These are phyloP conservation scores for Epithemia pelagica DNA, from an alignment of 108 stramenopile genomes.

Conservation along the genomic window DNA sequence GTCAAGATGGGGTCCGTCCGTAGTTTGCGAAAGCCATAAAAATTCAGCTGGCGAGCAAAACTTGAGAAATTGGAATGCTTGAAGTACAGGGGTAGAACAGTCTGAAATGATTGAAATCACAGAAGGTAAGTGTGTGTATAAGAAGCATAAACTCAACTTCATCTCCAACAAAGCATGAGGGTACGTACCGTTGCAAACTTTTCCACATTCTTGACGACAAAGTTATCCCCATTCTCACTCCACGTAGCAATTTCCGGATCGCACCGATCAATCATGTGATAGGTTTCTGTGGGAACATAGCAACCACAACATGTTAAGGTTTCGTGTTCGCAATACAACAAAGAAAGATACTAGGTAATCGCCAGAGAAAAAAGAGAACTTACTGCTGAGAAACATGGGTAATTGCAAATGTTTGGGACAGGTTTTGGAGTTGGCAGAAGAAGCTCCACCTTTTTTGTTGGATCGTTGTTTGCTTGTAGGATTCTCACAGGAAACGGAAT, in stretches of 20 bases:
- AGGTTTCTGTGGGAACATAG: constrained; percentile 38
- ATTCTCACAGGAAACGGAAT: not conserved
- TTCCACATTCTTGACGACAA: constrained; percentile 65
- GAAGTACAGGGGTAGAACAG: constrained; percentile 62
- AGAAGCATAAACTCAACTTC: not conserved
- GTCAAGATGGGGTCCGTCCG: constrained; percentile 60
- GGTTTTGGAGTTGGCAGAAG: constrained; percentile 12
- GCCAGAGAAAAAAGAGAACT: constrained; percentile 23
- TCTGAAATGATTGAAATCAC: constrained; percentile 8
- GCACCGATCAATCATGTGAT: constrained; percentile 71
- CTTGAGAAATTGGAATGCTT: constrained; percentile 72
- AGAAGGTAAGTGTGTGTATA: not conserved
- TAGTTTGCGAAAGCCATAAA: constrained; percentile 69
- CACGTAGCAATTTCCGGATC: constrained; percentile 54
- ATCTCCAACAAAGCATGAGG: not conserved
- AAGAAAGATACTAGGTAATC: constrained; percentile 1
- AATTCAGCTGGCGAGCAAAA: constrained; percentile 71
- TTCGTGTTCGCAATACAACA: not conserved
- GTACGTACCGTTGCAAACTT: constrained; percentile 48
- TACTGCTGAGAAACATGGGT: constrained; percentile 66
- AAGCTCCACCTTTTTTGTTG: too few species aligned
- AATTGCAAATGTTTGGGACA: constrained; percentile 57
- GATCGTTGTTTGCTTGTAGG: not conserved
- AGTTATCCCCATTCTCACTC: constrained; percentile 50
- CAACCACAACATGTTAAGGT: too few species aligned